Conservation (phyloP, 2,329 filamentous ascomycete genomes). For the Paracorniculantispora psalliotae region DNA sequence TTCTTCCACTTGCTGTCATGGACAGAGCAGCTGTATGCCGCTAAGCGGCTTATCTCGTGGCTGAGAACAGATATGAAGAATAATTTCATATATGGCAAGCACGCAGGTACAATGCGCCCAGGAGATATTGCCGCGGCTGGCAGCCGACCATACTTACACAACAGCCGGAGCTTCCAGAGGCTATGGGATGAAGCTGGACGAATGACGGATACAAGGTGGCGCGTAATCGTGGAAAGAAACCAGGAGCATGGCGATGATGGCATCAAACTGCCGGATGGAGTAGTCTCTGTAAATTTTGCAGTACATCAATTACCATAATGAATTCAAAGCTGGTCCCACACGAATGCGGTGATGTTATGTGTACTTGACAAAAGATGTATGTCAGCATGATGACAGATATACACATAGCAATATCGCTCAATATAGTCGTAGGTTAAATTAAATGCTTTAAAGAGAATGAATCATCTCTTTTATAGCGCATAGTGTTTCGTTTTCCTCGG, state of each 20-base stretch:
- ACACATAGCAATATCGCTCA: no score
- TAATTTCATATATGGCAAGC: constrained; percentile 46
- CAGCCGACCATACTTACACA: constrained; percentile 40
- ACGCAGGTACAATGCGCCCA: constrained; percentile 36
- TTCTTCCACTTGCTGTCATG: constrained; percentile 49
- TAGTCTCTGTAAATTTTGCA: constrained; percentile 9
- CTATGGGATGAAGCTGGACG: constrained; percentile 51
- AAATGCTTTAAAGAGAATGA: no score
- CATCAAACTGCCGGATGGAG: not conserved
- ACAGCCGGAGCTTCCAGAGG: constrained; percentile 43
- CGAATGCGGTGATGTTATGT: no score
- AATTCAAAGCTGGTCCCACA: not conserved
- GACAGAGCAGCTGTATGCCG: constrained; percentile 41
- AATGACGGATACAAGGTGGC: constrained; percentile 46
- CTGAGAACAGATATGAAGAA: constrained; percentile 39
- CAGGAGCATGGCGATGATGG: not conserved
- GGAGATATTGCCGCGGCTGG: constrained; percentile 19
- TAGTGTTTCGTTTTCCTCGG: no score
- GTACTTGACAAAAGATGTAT: no score
- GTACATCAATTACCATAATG: constrained; percentile 12
- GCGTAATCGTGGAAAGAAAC: constrained; percentile 35
- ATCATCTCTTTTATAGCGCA: no score
- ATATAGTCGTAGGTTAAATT: no score
- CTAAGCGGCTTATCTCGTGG: constrained; percentile 40
- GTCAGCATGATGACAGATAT: no score